phyloP scores from a whole-genome alignment of 192 early-diverging fungal genomes.

The Backusella luteola region DNA sequence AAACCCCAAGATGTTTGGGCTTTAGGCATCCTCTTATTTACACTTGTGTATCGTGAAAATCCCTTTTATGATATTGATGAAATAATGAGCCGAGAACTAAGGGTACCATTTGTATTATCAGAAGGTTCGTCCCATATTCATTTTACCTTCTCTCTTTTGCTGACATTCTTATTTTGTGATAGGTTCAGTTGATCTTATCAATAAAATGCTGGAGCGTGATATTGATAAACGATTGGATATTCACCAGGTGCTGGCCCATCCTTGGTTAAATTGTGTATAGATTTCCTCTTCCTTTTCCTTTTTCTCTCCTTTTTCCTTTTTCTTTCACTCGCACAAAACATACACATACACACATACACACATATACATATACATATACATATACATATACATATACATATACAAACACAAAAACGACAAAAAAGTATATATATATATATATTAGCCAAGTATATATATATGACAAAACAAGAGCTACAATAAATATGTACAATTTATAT shows the following conservation, averaged over 20 bases:
- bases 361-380: not conserved
- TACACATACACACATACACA: not conserved
- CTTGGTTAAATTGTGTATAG: constrained; percentile 58
- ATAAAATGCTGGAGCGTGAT: constrained; percentile 73
- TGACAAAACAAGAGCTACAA: not conserved
- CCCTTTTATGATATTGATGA: constrained; percentile 71
- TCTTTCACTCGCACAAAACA: not conserved
- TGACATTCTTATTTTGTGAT: not conserved
- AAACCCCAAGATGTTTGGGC: constrained; percentile 86
- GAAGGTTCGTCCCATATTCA: constrained; percentile 14
- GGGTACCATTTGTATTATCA: constrained; percentile 16
- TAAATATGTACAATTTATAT: constrained; percentile 3
- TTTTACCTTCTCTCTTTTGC: not conserved
- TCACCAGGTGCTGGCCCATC: constrained; percentile 68
- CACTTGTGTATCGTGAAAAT: constrained; percentile 68
- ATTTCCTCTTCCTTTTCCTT: not conserved
- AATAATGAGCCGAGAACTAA: constrained; percentile 55
- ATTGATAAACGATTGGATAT: constrained; percentile 70
- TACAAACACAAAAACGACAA: not conserved
- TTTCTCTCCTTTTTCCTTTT: not conserved
- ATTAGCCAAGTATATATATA: not conserved
- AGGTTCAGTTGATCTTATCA: constrained; percentile 63
- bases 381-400: not conserved
- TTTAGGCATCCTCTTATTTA: constrained; percentile 75
- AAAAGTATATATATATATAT: not conserved